Conservation (phyloP, 495 filamentous ascomycete genomes). For the Achaetomiella virescens region DNA sequence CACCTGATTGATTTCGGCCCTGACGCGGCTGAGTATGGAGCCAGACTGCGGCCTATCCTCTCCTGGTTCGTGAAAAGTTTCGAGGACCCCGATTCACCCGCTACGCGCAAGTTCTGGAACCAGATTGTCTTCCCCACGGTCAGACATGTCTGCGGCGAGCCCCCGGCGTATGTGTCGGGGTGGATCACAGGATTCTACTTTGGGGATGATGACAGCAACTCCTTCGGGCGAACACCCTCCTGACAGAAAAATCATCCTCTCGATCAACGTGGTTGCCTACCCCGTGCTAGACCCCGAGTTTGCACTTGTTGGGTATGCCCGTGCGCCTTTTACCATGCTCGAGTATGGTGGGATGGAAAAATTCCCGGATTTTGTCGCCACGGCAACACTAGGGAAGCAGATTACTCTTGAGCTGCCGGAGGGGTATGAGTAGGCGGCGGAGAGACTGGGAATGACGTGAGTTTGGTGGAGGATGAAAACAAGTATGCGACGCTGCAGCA, state of each 20-base stretch:
- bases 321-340: conserved; percentile 25
- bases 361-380: conserved; percentile 23
- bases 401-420: conserved; percentile 19
- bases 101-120: conserved; percentile 39
- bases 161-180: conserved; percentile 30
- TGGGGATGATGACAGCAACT: conserved; percentile 36
- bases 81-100: conserved; percentile 26
- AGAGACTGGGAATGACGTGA: conserved; percentile 13
- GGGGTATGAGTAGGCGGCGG: conserved; percentile 20
- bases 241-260: background rate
- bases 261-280: conserved; percentile 23
- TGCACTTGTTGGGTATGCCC: conserved; percentile 25
- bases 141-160: conserved; percentile 20
- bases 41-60: conserved; percentile 33
- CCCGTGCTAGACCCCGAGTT: conserved; percentile 17
- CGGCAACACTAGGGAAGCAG: conserved; percentile 25
- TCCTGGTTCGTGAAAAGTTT: conserved; percentile 32
- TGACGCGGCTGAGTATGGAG: conserved; percentile 26
- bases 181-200: conserved; percentile 47
- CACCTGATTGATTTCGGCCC: conserved; percentile 28
- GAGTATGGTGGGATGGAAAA: conserved; percentile 16
- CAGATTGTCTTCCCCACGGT: conserved; percentile 21
- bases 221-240: conserved; percentile 3
- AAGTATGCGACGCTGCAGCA: conserved; percentile 21
- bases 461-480: conserved; percentile 2